Base-by-base conservation (phyloP, 148 eudicot genomes). In the Talinum fruticosum region DNA sequence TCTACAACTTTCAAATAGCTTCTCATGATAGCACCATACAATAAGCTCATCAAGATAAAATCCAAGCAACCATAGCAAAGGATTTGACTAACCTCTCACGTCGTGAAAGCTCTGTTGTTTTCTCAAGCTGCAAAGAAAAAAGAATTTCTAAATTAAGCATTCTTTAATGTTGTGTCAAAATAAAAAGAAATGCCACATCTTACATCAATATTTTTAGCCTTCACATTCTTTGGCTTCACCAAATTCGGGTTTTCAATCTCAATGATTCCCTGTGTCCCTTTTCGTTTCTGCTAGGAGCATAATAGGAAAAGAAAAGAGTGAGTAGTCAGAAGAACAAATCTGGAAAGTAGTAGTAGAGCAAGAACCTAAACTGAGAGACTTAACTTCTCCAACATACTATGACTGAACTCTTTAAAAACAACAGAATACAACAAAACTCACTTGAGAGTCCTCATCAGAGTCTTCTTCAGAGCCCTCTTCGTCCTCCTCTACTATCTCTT, bases 191-290 rank as follows among this genome's bases (percentile, higher is more conserved):
- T 64, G 30, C 28, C n/a, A 34, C 33, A 53, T 67, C 96, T 90
- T 81, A 95, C 98, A 84, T 94, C 97, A 79, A 87, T 70, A 81
- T 92, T 85, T 83, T 84, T 91, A 72, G 98, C 97, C 86, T 92
- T 94, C 83, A 94, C 18, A 57, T 82, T 90, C 88, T 92, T 92
- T 33, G 92, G 78, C 88, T 88, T 94, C 76, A 81, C 96, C 87
- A 94, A 65, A 83, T 94, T 94, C 34, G 98, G 98, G 82, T 94
- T 94, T 71, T 90, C 91, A 45, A 92, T 87, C 87, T 94, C 91
- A 82, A 94, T 94, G 54, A 94, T 71, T 29, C 98, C 93, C 80
- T 94, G 86, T 7, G 92, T 87, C 14, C 98, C 98, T 82, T 94
- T 94, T 65, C 78, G 80, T 83, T 88, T 91, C 85, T 92, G 86